These are phyloP conservation scores for Penicillium capsulatum DNA, from an alignment of 2,329 filamentous ascomycete genomes.

Conservation along the genomic window DNA sequence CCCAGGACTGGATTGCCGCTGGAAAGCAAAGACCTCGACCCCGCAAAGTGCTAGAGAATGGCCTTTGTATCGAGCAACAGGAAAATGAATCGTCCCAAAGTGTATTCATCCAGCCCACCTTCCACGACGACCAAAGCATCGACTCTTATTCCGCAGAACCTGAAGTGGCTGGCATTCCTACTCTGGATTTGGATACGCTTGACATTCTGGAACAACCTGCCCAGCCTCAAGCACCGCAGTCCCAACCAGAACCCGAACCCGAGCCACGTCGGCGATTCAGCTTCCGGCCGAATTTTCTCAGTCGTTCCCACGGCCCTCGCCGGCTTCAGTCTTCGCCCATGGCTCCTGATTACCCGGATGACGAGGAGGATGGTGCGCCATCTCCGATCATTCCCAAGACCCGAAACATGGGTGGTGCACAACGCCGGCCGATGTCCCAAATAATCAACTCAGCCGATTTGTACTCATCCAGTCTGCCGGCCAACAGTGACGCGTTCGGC, in stretches of 20 bases:
- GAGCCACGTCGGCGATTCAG: constrained; percentile 33
- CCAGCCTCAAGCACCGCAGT: constrained; percentile 14
- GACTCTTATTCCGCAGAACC: constrained; percentile 24
- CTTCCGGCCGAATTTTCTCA: constrained; percentile 37
- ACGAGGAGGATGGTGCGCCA: constrained; percentile 32
- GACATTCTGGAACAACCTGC: constrained; percentile 25
- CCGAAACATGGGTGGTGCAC: constrained; percentile 16
- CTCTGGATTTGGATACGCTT: constrained; percentile 30
- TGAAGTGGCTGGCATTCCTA: constrained; percentile 26
- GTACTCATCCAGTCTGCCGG: constrained; percentile 15
- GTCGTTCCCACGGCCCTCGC: constrained; percentile 24
- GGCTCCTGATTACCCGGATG: constrained; percentile 21
- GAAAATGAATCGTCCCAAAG: constrained; percentile 5
- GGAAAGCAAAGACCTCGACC: constrained; percentile 27
- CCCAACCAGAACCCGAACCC: constrained; percentile 14
- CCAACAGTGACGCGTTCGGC: constrained; percentile 10
- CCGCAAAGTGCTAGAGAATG: constrained; percentile 12
- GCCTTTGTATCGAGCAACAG: constrained; percentile 5
- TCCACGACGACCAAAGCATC: constrained; percentile 27
- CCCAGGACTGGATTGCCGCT: constrained; percentile 43
- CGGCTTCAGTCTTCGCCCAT: constrained; percentile 26
- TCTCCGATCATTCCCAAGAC: constrained; percentile 33
- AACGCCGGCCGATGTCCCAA: constrained; percentile 13
- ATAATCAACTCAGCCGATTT: constrained; percentile 15
- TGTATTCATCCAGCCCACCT: constrained; percentile 22